Conservation (phyloP, 31 red algal species). For the Endocladia muricata region DNA sequence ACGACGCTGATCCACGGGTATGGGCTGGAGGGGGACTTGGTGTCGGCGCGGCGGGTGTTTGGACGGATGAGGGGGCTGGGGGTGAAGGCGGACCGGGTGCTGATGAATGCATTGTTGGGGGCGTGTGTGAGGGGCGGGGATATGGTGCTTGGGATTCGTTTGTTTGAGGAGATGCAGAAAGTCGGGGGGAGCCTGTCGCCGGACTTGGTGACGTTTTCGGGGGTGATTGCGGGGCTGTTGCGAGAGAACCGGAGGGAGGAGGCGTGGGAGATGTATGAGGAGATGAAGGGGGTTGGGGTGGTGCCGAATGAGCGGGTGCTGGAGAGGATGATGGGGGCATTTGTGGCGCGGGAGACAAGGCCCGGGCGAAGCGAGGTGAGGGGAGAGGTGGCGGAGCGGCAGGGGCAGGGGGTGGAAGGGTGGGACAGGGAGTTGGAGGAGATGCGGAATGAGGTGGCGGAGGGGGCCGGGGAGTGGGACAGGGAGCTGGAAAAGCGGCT, state of each 20-base stretch:
- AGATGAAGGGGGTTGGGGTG: slow-evolving; percentile 26
- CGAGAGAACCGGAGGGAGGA: neutral
- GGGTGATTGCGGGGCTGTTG: slow-evolving; percentile 20
- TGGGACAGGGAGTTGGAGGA: neutral
- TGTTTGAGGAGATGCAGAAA: slow-evolving; percentile 58
- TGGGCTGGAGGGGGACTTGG: slow-evolving; percentile 17
- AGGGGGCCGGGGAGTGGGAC: neutral
- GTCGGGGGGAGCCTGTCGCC: slow-evolving; percentile 13
- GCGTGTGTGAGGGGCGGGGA: slow-evolving; percentile 28
- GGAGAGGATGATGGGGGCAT: slow-evolving; percentile 41
- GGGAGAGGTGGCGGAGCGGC: neutral
- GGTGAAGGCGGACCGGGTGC: slow-evolving; percentile 25
- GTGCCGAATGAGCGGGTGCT: slow-evolving; percentile 34
- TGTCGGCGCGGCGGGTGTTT: slow-evolving; percentile 10
- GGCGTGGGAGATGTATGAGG: slow-evolving; percentile 48
- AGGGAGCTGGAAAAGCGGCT: neutral
- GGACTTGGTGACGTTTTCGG: slow-evolving; percentile 31
- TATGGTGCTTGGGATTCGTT: slow-evolving; percentile 6
- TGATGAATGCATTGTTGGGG: slow-evolving; percentile 42
- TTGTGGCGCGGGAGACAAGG: slow-evolving; percentile 23
- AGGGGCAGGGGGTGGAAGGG: neutral
- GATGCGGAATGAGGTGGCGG: neutral
- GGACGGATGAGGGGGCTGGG: slow-evolving; percentile 2
- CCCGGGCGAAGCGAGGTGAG: slow-evolving; percentile 1
- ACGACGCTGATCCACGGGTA: slow-evolving; percentile 18